Conservation (phyloP, 441 rosid species). For the Bruguiera hainesii region DNA sequence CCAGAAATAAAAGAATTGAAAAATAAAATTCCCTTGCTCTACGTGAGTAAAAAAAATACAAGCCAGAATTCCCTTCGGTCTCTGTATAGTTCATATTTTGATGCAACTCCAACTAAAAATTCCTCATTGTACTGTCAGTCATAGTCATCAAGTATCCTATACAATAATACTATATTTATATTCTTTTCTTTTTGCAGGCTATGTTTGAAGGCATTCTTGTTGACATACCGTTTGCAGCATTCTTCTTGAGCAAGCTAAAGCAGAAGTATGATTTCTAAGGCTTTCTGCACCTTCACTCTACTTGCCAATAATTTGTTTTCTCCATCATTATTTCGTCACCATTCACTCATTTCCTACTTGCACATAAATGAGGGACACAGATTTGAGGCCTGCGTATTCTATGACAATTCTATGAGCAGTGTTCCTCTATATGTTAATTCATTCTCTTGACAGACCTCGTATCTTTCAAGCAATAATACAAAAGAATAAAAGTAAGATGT, state of each 20-base stretch:
- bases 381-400: not conserved
- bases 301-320: not conserved
- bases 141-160: not conserved
- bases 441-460: too few species aligned
- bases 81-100: too few species aligned
- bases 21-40: too few species aligned
- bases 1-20: too few species aligned
- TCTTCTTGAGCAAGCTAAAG: conserved; percentile 98
- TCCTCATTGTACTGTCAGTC: not conserved
- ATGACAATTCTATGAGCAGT: not conserved
- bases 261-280: conserved; percentile 58
- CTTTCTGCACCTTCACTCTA: not conserved
- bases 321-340: too few species aligned
- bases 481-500: too few species aligned
- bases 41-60: too few species aligned
- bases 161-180: too few species aligned
- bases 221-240: conserved; percentile 98
- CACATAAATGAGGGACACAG: not conserved
- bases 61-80: too few species aligned
- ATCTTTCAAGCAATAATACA: too few species aligned
- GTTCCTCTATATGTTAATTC: not conserved
- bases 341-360: not conserved
- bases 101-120: not conserved
- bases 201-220: conserved; percentile 99
- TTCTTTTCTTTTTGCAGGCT: conserved; percentile 51